These are phyloP conservation scores for Ophiorrhiza pumila DNA, from an alignment of 257 asterid species.

Conservation along the genomic window DNA sequence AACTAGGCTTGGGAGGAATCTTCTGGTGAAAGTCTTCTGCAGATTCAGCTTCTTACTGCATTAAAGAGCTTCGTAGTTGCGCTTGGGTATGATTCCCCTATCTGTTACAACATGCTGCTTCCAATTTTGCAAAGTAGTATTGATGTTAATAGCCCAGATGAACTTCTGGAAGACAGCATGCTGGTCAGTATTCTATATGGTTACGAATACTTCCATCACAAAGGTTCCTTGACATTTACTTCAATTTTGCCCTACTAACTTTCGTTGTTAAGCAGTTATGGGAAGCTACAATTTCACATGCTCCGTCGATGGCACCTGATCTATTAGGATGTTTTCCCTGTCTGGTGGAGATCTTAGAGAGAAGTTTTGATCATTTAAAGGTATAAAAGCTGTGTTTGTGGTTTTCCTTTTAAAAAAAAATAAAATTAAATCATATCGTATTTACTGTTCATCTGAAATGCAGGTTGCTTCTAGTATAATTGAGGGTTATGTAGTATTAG, in stretches of 20 bases:
- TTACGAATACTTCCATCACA: neutral
- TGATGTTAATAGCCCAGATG: slow-evolving; percentile 79
- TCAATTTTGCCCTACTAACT: neutral
- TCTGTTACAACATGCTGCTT: slow-evolving; percentile 69
- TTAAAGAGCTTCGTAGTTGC: slow-evolving; percentile 83
- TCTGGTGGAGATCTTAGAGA: slow-evolving; percentile 79
- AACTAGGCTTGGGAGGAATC: slow-evolving; percentile 95
- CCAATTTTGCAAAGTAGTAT: slow-evolving; percentile 74
- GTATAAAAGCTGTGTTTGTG: slow-evolving; percentile 29
- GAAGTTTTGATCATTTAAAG: slow-evolving; percentile 87
- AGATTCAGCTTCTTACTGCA: slow-evolving; percentile 96
- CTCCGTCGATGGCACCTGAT: slow-evolving; percentile 78
- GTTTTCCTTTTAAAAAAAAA: slow-evolving; percentile 6
- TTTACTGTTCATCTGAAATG: slow-evolving; percentile 23
- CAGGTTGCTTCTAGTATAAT: slow-evolving; percentile 83
- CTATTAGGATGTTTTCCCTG: slow-evolving; percentile 79
- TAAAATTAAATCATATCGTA: slow-evolving; percentile 23
- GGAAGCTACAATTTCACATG: slow-evolving; percentile 93
- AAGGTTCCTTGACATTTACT: neutral
- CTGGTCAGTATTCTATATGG: slow-evolving; percentile 49
- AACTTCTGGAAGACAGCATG: slow-evolving; percentile 94
- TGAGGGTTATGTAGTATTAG: slow-evolving; percentile 86
- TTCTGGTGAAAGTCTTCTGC: slow-evolving; percentile 92
- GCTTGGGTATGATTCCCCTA: slow-evolving; percentile 82
- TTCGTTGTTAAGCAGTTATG: slow-evolving; percentile 59